A percentile compares a stretch with the other conserved stretches of the same genome.
Conservation (phyloP, 148 eudicot genomes). For the Fagopyrum homotropicum region DNA sequence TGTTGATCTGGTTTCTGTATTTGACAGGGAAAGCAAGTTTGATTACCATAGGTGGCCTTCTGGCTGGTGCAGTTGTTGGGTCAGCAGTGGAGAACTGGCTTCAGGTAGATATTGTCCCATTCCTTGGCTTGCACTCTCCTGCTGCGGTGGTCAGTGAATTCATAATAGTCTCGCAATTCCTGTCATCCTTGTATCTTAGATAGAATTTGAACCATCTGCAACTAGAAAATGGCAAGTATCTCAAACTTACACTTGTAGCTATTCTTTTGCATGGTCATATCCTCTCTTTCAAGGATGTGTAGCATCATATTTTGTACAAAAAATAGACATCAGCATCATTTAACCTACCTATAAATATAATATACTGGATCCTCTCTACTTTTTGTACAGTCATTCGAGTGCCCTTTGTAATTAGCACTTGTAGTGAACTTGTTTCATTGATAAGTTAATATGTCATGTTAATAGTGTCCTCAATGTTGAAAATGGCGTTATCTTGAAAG, state of each 20-base stretch:
- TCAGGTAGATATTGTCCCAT: conserved; percentile 97
- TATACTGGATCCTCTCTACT: neutral
- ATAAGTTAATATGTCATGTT: neutral
- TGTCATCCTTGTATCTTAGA: conserved; percentile 78
- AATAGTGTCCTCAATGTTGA: too few species aligned
- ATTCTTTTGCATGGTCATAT: conserved; percentile 28
- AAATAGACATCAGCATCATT: conserved; percentile 3
- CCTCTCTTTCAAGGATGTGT: conserved; percentile 32
- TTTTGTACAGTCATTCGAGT: neutral
- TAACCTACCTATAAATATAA: neutral
- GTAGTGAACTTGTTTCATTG: neutral
- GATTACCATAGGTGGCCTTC: conserved; percentile 86
- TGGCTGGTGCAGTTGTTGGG: conserved; percentile 90
- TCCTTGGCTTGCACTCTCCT: conserved; percentile 82
- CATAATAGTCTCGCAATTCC: conserved; percentile 72
- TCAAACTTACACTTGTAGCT: conserved; percentile 19
- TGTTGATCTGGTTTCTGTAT: conserved; percentile 9
- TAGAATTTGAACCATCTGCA: conserved; percentile 24
- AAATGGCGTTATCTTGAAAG: too few species aligned
- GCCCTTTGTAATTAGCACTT: neutral
- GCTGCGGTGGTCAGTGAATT: conserved; percentile 90
- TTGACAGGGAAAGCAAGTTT: conserved; percentile 82
- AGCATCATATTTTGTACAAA: conserved; percentile 52
- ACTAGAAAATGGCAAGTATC: neutral
- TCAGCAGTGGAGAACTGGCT: conserved; percentile 93